Conservation (phyloP, 1,284 basidiomycete genomes). For the Boletus sp. region DNA sequence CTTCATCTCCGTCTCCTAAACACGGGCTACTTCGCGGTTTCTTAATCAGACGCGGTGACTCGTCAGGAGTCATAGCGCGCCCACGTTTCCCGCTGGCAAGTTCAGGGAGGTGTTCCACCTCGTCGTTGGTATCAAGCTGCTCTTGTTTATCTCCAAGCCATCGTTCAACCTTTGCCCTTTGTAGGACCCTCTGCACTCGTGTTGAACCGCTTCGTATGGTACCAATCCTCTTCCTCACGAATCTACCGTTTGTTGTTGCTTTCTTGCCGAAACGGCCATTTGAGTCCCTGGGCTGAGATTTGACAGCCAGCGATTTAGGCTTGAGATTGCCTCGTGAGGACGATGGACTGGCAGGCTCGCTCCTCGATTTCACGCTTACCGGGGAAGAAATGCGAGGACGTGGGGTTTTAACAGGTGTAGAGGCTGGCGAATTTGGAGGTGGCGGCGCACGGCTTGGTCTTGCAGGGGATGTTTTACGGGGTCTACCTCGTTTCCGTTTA, state of each 20-base stretch:
- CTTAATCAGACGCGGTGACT: slow-evolving; percentile 26
- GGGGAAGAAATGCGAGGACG: slow-evolving; percentile 21
- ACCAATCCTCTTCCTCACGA: slow-evolving; percentile 37
- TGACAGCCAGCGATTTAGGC: slow-evolving; percentile 47
- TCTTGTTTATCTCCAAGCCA: slow-evolving; percentile 32
- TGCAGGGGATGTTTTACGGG: slow-evolving; percentile 31
- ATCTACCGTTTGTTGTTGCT: slow-evolving; percentile 47
- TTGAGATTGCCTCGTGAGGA: slow-evolving; percentile 30
- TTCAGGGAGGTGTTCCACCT: slow-evolving; percentile 14
- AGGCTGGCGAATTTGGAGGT: slow-evolving; percentile 11
- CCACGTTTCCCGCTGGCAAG: slow-evolving; percentile 26
- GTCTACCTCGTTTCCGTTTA: slow-evolving; percentile 36
- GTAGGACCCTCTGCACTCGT: slow-evolving; percentile 40
- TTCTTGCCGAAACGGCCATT: slow-evolving; percentile 53
- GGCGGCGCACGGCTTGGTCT: slow-evolving; percentile 11
- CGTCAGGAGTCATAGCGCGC: slow-evolving; percentile 22
- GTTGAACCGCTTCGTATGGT: slow-evolving; percentile 27
- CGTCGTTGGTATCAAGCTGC: slow-evolving; percentile 21
- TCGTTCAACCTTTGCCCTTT: slow-evolving; percentile 38
- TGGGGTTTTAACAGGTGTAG: slow-evolving; percentile 15
- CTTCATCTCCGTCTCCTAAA: slow-evolving; percentile 29
- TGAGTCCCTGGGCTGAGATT: slow-evolving; percentile 45
- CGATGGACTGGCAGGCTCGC: slow-evolving; percentile 26
- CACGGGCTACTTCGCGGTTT: slow-evolving; percentile 21
- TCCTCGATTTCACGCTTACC: slow-evolving; percentile 22